Evolutionary conservation across 73 alveolate species (phyloP).

Genomic region (Paramecium sonneborni): DNA sequence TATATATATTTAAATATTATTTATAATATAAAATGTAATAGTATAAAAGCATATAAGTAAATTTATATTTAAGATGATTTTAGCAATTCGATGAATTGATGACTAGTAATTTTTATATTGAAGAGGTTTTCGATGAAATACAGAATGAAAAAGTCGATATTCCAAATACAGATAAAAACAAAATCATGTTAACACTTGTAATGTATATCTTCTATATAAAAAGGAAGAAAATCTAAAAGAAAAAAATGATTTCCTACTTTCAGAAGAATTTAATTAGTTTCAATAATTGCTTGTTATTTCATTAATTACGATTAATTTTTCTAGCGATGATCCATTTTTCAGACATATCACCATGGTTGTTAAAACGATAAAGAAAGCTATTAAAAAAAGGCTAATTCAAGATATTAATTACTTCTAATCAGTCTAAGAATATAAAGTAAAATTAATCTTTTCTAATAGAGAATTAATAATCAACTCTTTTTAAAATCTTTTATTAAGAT

Average conservation of each 20-base stretch:
- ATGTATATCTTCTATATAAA: not conserved
- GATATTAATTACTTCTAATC: not conserved
- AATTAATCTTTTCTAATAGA: not conserved
- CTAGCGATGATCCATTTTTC: constrained; percentile 14
- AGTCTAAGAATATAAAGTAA: not conserved
- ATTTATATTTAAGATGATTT: not conserved
- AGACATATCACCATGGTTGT: not conserved
- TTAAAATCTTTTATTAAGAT: constrained; percentile 20
- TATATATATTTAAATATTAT: not conserved
- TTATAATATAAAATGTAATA: not conserved
- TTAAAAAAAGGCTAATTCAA: not conserved
- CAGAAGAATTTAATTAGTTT: not conserved
- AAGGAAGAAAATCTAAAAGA: not conserved
- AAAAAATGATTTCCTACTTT: not conserved
- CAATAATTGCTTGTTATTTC: not conserved
- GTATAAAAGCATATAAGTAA: not conserved
- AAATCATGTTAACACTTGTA: not conserved
- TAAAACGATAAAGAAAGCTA: not conserved
- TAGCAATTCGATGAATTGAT: not conserved
- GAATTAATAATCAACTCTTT: not conserved
- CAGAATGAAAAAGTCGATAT: not conserved
- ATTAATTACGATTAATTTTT: not conserved
- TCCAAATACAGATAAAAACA: not conserved
- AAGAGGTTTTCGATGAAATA: not conserved
- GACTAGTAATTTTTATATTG: not conserved